phyloP scores from a whole-genome alignment of 2,329 filamentous ascomycete species.

The Colletotrichum paranaense region DNA sequence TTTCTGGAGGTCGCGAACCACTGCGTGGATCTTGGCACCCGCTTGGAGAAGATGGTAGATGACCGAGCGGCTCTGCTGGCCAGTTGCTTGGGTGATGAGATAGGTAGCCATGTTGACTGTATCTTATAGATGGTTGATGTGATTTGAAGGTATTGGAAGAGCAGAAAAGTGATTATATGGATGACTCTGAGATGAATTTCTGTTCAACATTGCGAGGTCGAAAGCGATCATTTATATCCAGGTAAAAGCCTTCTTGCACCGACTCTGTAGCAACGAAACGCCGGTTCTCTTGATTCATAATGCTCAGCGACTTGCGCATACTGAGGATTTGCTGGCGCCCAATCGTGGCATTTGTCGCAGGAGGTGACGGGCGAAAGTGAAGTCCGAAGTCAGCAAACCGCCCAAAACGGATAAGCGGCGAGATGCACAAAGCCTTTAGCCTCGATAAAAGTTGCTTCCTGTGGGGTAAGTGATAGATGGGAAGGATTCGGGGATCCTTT shows the following conservation, averaged over 20 bases:
- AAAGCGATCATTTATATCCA: not conserved
- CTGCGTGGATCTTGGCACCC: constrained; percentile 47
- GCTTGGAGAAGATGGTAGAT: constrained; percentile 47
- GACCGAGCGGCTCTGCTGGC: constrained; percentile 44
- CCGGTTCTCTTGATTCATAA: not conserved
- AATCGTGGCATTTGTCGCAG: not conserved
- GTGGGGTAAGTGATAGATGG: not conserved
- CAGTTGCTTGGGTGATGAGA: constrained; percentile 49
- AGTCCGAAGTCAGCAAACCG: not conserved
- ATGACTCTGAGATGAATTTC: not conserved
- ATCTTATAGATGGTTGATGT: not conserved
- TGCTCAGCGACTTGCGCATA: not conserved
- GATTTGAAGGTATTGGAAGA: not conserved
- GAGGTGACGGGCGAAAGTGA: not conserved
- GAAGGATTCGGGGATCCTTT: not conserved
- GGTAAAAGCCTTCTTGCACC: too few species aligned
- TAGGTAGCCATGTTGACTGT: constrained; percentile 45
- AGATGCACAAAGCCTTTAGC: not conserved
- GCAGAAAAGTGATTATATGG: not conserved
- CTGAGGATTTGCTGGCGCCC: not conserved
- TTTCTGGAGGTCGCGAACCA: constrained; percentile 49
- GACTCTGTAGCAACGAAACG: not conserved
- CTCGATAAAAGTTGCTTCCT: constrained; percentile 17
- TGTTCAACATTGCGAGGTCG: not conserved
- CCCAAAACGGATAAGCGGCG: not conserved